Evolutionary conservation across 2,329 filamentous ascomycete species (phyloP).

Genomic region (Xylaria polymorpha): DNA sequence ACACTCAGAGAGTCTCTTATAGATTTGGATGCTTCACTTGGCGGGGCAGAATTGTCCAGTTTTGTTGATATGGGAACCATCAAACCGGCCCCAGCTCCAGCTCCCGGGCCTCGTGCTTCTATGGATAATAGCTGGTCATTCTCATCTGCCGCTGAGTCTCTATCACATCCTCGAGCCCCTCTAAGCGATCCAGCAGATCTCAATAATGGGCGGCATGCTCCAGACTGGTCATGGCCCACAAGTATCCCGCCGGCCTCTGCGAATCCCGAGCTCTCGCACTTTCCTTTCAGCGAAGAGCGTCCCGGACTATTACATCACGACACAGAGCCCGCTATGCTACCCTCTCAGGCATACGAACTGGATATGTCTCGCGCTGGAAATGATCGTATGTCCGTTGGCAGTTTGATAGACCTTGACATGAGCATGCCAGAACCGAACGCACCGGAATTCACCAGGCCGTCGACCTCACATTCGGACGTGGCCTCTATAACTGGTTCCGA

Average conservation of each 20-base stretch:
- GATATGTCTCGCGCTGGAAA: conserved; percentile 51
- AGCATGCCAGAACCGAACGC: conserved; percentile 62
- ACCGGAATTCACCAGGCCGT: conserved; percentile 62
- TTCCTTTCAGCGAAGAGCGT: conserved; percentile 58
- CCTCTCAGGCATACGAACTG: conserved; percentile 57
- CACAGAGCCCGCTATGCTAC: conserved; percentile 60
- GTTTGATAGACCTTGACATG: conserved; percentile 67
- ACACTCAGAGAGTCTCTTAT: conserved; percentile 72
- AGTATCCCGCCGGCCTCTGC: conserved; percentile 65
- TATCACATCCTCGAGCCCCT: conserved; percentile 58
- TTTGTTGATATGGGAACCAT: conserved; percentile 73
- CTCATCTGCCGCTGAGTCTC: conserved; percentile 57
- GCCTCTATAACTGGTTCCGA: conserved; percentile 68
- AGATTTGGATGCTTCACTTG: conserved; percentile 70
- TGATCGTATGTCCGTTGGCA: conserved; percentile 58
- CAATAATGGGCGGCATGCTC: conserved; percentile 62
- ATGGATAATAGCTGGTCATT: conserved; percentile 61
- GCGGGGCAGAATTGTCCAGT: conserved; percentile 65
- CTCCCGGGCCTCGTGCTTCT: conserved; percentile 54
- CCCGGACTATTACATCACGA: conserved; percentile 62
- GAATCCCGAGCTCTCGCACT: conserved; percentile 64
- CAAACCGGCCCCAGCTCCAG: conserved; percentile 57
- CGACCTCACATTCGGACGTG: conserved; percentile 70
- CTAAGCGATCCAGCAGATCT: conserved; percentile 69
- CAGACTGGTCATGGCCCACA: conserved; percentile 69